Evolutionary conservation across 345 rosid species (phyloP), one percentile per base, ranked within the genome.

Genomic region (Ceriops zippeliana): DNA sequence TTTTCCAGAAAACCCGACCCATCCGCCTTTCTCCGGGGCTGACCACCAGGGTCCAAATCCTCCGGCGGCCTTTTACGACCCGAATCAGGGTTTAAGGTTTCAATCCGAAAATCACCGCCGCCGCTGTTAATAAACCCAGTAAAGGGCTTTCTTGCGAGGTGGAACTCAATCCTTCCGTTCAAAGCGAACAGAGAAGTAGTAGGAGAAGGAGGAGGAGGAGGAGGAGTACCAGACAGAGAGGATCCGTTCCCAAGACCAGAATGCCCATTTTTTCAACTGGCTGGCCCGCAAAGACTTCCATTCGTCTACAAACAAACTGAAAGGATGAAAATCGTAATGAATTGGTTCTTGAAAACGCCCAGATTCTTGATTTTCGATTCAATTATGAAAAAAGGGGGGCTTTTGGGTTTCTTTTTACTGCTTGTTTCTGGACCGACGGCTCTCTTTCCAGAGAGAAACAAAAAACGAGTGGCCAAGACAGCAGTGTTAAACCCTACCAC

Each of bases 401-500:
- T 34, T 34, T 10, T 2, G 49, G 5, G 49, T 42, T 11, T 42
- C 46, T 42, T 15, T 42, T 15, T 15, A 15, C 4, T 42, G 49
- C 4, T 42, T 42, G 49, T 42, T 42, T 30, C 21, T 7, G 19
- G 16, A 20, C 21, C 20, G 32, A 26, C 32, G 58, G 19, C 53
- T 21, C 37, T 32, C 42, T 30, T 16, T 30, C 20, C 6, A 16
- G 28, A 51, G 20, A 28, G 5, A 75, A 72, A 71, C 30, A 79
- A 13, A 57, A 67, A 30, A 22, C 19, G 24, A 51, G 13, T 13
- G n/a, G 35, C 10, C 59, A 68, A 20, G 52, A 62, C 6, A 1
- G 28, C 66, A 51, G 69, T 75, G 80, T 75, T 80, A 84, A 90
- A 90, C 96, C 96, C 96, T 87, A 42, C 49, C 15, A 83, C 84